These are phyloP conservation scores for Noccaea caerulescens DNA, from an alignment of 345 rosid genomes.

Conservation along the genomic window DNA sequence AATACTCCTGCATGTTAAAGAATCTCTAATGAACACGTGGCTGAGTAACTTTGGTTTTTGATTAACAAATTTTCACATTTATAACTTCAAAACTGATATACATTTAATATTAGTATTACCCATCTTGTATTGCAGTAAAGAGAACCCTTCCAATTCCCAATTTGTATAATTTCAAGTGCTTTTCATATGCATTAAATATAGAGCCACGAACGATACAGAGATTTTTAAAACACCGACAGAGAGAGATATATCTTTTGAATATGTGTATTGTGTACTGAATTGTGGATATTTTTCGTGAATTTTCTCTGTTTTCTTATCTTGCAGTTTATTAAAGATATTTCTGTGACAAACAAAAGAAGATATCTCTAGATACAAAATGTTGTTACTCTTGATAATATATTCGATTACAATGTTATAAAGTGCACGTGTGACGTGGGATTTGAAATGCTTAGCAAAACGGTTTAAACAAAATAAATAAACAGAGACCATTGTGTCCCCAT, in stretches of 20 bases:
- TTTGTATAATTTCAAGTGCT: conserved; percentile 43
- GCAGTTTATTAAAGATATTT: neutral
- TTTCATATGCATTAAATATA: conserved; percentile 40
- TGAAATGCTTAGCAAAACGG: conserved; percentile 7
- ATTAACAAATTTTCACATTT: conserved; percentile 1
- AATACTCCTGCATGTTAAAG: conserved; percentile 33
- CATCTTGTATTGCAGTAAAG: conserved; percentile 43
- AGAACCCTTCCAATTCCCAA: conserved; percentile 42
- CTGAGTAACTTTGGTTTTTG: neutral
- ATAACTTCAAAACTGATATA: conserved; percentile 29
- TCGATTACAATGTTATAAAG: conserved; percentile 1
- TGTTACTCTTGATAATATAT: conserved; percentile 13
- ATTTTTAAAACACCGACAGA: conserved; percentile 37
- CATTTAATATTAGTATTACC: conserved; percentile 32
- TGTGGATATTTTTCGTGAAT: neutral
- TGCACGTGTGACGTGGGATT: conserved; percentile 28
- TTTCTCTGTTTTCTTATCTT: neutral
- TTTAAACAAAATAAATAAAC: conserved; percentile 16
- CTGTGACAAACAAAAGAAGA: neutral
- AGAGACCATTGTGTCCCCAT: conserved; percentile 33
- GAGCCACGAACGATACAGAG: conserved; percentile 22
- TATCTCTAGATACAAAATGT: conserved; percentile 5
- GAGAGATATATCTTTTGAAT: conserved; percentile 31
- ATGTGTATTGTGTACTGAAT: neutral
- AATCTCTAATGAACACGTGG: conserved; percentile 30